These are phyloP conservation scores for Spinellus fusiger DNA, from an alignment of 192 early-diverging fungal species.

Conservation along the genomic window DNA sequence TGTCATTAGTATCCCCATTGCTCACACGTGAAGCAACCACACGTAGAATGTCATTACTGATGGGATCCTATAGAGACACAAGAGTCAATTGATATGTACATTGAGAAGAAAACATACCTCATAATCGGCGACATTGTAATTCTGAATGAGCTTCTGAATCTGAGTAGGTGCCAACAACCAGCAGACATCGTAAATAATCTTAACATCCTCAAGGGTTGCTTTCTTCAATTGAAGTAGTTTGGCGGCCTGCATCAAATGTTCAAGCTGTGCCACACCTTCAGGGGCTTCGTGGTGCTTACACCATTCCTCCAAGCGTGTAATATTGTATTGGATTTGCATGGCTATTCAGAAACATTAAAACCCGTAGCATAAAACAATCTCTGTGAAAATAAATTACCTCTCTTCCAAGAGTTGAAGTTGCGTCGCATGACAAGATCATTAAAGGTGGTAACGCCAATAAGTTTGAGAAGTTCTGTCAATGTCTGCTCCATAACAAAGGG, in stretches of 20 bases:
- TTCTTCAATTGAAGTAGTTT: slow-evolving; percentile 96
- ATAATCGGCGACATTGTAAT: slow-evolving; percentile 94
- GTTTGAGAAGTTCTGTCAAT: slow-evolving; percentile 87
- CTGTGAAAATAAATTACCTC: slow-evolving; percentile 47
- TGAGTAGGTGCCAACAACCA: slow-evolving; percentile 92
- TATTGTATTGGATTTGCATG: slow-evolving; percentile 99
- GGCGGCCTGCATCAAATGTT: slow-evolving; percentile 93
- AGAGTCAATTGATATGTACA: no score
- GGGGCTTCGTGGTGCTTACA: slow-evolving; percentile 89
- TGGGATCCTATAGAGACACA: slow-evolving; percentile 47
- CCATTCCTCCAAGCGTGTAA: slow-evolving; percentile 97
- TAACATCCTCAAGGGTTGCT: slow-evolving; percentile 75
- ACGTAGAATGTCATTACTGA: slow-evolving; percentile 83
- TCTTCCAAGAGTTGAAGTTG: slow-evolving; percentile 99
- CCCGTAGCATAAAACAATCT: background rate
- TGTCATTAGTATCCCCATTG: slow-evolving; percentile 81
- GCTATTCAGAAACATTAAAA: slow-evolving; percentile 34
- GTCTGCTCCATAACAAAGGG: slow-evolving; percentile 85
- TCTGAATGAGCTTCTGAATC: slow-evolving; percentile 93
- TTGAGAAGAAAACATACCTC: no score
- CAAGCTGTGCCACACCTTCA: slow-evolving; percentile 84
- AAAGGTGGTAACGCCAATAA: slow-evolving; percentile 89
- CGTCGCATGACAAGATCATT: slow-evolving; percentile 97
- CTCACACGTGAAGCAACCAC: slow-evolving; percentile 77
- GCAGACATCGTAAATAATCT: slow-evolving; percentile 98